Evolutionary conservation across 257 asterid species (phyloP).

Genomic region (Solanum rostratum): DNA sequence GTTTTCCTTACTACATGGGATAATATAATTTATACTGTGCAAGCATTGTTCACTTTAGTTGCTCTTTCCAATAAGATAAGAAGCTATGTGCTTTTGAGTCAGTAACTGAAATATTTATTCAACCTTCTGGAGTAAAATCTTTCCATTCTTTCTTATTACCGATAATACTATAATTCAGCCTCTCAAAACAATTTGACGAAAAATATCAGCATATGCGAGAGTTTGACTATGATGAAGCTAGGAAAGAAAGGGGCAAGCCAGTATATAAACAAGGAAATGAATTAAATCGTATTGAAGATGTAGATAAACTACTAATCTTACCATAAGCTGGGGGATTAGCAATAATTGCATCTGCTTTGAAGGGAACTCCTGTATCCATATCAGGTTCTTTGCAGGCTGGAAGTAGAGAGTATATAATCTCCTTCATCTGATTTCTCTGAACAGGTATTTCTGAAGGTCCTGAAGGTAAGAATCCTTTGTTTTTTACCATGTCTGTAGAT

Average conservation of each 20-base stretch:
- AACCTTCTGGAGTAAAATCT: background rate
- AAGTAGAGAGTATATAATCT: slow-evolving; percentile 59
- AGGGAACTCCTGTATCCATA: slow-evolving; percentile 47
- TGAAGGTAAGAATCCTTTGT: slow-evolving; percentile 89
- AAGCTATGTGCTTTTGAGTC: background rate
- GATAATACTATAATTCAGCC: background rate
- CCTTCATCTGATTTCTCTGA: slow-evolving; percentile 65
- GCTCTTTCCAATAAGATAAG: background rate
- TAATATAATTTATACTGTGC: background rate
- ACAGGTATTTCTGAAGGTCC: slow-evolving; percentile 70
- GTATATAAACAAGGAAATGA: background rate
- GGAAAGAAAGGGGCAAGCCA: background rate
- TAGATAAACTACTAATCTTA: slow-evolving; percentile 12
- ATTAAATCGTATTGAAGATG: background rate
- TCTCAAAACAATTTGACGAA: background rate
- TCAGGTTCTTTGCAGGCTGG: slow-evolving; percentile 68
- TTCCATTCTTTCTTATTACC: background rate
- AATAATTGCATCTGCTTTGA: slow-evolving; percentile 68
- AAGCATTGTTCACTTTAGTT: background rate
- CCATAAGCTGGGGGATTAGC: slow-evolving; percentile 98
- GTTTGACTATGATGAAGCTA: background rate
- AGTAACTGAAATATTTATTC: background rate
- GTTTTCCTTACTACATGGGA: background rate
- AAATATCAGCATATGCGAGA: background rate
- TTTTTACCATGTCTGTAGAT: slow-evolving; percentile 74